Conservation (phyloP, 129 eudicot species). For the Oenanthe sinensis region DNA sequence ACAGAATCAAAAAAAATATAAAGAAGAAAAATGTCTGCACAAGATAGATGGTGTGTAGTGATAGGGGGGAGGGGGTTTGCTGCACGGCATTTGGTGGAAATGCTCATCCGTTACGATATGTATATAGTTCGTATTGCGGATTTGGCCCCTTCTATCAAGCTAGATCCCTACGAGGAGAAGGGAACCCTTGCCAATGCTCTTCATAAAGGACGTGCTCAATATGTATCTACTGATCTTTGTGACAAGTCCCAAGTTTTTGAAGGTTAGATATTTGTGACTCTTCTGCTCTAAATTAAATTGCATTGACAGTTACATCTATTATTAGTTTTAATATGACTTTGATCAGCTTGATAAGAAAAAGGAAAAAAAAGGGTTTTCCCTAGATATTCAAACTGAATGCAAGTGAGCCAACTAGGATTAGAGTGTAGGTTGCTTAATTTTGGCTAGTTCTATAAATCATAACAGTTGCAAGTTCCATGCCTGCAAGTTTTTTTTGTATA, state of each 20-base stretch:
- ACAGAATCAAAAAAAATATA: not conserved
- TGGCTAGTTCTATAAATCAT: too few relatives aligned
- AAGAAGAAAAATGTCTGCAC: conserved; percentile 29
- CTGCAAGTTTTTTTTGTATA: not conserved
- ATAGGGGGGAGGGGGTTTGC: conserved; percentile 98
- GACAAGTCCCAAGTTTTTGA: conserved; percentile 71
- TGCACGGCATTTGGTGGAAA: conserved; percentile 83
- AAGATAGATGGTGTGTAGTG: conserved; percentile 86
- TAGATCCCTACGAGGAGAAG: conserved; percentile 55
- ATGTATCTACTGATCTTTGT: conserved; percentile 68
- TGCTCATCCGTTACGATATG: conserved; percentile 65
- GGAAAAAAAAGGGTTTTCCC: not conserved
- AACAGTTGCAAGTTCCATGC: too few relatives aligned
- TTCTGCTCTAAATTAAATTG: not conserved
- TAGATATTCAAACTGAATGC: too few relatives aligned
- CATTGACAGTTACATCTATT: not conserved
- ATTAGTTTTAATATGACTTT: not conserved
- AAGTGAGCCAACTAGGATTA: too few relatives aligned
- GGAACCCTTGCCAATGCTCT: conserved; percentile 65
- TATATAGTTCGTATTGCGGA: conserved; percentile 69
- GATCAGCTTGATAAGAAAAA: not conserved
- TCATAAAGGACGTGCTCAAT: conserved; percentile 58
- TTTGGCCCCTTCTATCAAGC: conserved; percentile 48
- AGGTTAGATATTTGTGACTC: conserved; percentile 32
- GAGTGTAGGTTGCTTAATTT: too few relatives aligned